phyloP scores from a whole-genome alignment of 2,329 filamentous ascomycete species.

The Hypoxylon sp. region DNA sequence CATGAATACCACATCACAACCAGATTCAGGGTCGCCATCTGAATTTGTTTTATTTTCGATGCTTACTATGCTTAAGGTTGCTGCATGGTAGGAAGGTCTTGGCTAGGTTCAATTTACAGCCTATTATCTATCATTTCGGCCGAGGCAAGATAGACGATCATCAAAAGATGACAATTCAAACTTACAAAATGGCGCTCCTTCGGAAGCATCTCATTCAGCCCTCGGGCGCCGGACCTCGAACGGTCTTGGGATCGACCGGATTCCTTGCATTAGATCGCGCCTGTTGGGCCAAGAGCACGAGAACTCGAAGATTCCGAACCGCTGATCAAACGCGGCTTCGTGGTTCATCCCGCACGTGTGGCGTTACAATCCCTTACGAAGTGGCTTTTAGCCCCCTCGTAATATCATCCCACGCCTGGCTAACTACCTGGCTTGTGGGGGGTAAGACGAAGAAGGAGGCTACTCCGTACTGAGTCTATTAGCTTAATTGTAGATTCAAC shows the following conservation, averaged over 20 bases:
- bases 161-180: slow-evolving; percentile 10
- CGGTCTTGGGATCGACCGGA: slow-evolving; percentile 4
- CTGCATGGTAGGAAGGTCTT: background rate
- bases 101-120: background rate
- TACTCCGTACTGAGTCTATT: background rate
- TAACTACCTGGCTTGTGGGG: too few species aligned
- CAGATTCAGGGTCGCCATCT: background rate
- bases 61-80: slow-evolving; percentile 22
- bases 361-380: too few species aligned
- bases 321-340: background rate
- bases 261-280: slow-evolving; percentile 14
- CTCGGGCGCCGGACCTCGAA: slow-evolving; percentile 1
- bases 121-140: slow-evolving; percentile 2
- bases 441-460: too few species aligned
- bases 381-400: slow-evolving; percentile 14
- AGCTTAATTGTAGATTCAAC: too few species aligned
- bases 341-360: background rate
- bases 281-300: slow-evolving; percentile 6
- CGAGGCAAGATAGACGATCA: slow-evolving; percentile 5
- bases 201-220: slow-evolving; percentile 12
- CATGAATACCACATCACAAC: slow-evolving; percentile 4
- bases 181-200: slow-evolving; percentile 9
- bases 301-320: too few species aligned
- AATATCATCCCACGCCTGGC: slow-evolving; percentile 13
- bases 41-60: slow-evolving; percentile 1